phyloP scores from a whole-genome alignment of 192 early-diverging fungal genomes.

The Obelidium mucronatum region DNA sequence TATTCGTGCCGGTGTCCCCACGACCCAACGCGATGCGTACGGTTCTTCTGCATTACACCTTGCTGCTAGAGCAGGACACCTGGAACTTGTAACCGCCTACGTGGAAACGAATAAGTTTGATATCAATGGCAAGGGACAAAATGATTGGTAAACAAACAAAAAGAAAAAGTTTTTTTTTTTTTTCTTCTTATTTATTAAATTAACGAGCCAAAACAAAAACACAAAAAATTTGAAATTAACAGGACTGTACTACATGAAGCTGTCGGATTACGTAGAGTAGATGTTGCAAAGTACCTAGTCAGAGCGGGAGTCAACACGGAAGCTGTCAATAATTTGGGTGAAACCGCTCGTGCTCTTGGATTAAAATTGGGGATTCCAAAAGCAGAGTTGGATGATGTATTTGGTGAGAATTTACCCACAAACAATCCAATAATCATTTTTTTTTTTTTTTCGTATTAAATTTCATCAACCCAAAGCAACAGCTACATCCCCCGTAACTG shows the following conservation, averaged over 20 bases:
- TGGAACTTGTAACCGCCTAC: slow-evolving; percentile 46
- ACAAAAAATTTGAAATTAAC: not conserved
- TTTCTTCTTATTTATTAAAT: too few species aligned
- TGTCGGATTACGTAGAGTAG: slow-evolving; percentile 2
- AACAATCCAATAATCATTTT: not conserved
- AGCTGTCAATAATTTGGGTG: slow-evolving; percentile 10
- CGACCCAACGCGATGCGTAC: slow-evolving; percentile 32
- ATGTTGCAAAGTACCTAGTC: slow-evolving; percentile 46
- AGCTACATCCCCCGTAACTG: slow-evolving; percentile 11
- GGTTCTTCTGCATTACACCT: slow-evolving; percentile 48
- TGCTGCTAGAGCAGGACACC: slow-evolving; percentile 43
- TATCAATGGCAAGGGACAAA: slow-evolving; percentile 43
- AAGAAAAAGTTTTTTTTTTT: slow-evolving; percentile 14
- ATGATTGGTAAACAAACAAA: slow-evolving; percentile 50
- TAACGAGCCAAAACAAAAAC: too few species aligned
- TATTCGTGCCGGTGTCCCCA: slow-evolving; percentile 36
- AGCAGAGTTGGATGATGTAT: slow-evolving; percentile 35
- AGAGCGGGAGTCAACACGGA: slow-evolving; percentile 26
- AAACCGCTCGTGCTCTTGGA: slow-evolving; percentile 31
- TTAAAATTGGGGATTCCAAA: slow-evolving; percentile 24
- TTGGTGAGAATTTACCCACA: slow-evolving; percentile 21
- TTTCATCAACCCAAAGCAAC: too few species aligned
- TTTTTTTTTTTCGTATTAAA: not conserved
- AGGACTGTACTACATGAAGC: slow-evolving; percentile 59
- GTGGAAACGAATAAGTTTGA: slow-evolving; percentile 37